These are phyloP conservation scores for Ophidiomyces ophidiicola DNA, from an alignment of 2,329 filamentous ascomycete genomes.

Conservation along the genomic window DNA sequence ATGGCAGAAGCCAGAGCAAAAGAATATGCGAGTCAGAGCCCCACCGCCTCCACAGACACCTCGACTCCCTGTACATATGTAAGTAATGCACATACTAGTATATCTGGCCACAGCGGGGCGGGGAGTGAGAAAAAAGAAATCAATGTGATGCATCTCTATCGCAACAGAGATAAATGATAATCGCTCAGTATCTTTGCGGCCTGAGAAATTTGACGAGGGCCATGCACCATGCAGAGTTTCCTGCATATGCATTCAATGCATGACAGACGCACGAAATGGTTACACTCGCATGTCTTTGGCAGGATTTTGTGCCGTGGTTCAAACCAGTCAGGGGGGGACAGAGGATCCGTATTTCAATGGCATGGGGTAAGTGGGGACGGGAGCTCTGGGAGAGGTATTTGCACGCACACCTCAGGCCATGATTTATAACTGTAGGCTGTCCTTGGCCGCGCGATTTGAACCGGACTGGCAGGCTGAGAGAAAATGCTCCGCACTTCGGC, in stretches of 20 bases:
- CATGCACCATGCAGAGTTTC: constrained; percentile 3
- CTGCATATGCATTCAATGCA: constrained; percentile 9
- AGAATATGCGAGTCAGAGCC: background rate
- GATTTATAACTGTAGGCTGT: too few species aligned
- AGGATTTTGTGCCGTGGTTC: background rate
- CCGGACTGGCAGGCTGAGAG: background rate
- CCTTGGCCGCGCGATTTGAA: background rate
- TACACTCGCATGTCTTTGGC: constrained; percentile 1
- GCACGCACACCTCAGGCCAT: background rate
- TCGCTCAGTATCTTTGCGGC: background rate
- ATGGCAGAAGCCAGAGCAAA: constrained; percentile 4
- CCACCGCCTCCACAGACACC: background rate
- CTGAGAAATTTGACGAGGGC: background rate
- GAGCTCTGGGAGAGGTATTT: background rate
- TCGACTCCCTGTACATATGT: too few species aligned
- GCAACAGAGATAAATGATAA: background rate
- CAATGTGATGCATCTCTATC: background rate
- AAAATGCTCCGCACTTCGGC: background rate
- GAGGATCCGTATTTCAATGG: constrained; percentile 2
- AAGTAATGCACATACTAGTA: too few species aligned
- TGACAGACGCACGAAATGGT: background rate
- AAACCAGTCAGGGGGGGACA: background rate
- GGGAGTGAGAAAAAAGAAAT: too few species aligned
- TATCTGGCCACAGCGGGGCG: too few species aligned
- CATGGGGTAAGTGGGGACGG: background rate